Percentiles rank a stretch among this genome's conserved stretches.
These are phyloP conservation scores for Aspergillus egyptiacus DNA, from an alignment of 495 filamentous ascomycete species.

Conservation along the genomic window DNA sequence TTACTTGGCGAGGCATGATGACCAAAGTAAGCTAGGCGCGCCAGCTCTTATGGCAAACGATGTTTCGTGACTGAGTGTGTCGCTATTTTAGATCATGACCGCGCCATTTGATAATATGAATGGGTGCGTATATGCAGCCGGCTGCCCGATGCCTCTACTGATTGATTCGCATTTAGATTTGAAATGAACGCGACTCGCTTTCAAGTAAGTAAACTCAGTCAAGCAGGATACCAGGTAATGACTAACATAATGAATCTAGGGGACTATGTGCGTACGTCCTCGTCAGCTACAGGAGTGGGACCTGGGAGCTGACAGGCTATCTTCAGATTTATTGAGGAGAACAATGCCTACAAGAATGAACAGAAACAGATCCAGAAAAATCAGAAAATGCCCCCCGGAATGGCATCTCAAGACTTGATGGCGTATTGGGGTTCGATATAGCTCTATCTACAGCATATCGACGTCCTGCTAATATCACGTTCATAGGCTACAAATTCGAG, in stretches of 20 bases:
- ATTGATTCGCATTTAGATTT: constrained; percentile 50
- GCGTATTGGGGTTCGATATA: constrained; percentile 52
- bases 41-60: background rate
- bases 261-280: constrained; percentile 60
- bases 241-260: constrained; percentile 43
- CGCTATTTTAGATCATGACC: constrained; percentile 64
- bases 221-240: constrained; percentile 1
- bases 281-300: background rate
- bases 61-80: background rate
- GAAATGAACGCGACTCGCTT: constrained; percentile 93
- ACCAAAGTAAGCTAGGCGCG: constrained; percentile 82
- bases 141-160: background rate
- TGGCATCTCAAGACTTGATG: constrained; percentile 59
- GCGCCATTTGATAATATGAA: constrained; percentile 75
- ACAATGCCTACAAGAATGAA: constrained; percentile 60
- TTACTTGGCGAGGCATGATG: constrained; percentile 98
- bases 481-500: constrained; percentile 91
- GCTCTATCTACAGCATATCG: background rate
- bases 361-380: constrained; percentile 46
- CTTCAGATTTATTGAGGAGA: constrained; percentile 80
- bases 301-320: constrained; percentile 7
- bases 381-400: constrained; percentile 48
- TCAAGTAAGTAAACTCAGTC: constrained; percentile 54
- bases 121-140: constrained; percentile 48
- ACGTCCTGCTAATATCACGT: constrained; percentile 11